Evolutionary conservation across 768 basidiomycete genomes (phyloP).

Genomic region (Mrakia frigida): DNA sequence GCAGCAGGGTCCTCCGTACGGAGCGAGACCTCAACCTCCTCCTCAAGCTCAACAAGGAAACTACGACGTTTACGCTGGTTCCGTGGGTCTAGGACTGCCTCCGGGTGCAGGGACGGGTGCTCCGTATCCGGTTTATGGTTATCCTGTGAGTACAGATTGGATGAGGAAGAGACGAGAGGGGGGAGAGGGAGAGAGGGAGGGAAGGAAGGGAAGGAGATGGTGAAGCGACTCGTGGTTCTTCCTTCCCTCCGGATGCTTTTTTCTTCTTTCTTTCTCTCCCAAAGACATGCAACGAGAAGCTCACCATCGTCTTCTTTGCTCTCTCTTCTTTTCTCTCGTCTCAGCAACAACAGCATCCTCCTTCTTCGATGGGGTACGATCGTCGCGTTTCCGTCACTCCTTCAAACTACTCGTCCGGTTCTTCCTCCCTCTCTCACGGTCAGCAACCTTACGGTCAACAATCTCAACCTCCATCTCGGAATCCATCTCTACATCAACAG

Average conservation of each 20-base stretch:
- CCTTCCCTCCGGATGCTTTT: not conserved
- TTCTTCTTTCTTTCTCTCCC: not conserved
- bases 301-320: not conserved
- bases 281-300: not conserved
- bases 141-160: constrained; percentile 10
- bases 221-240: not conserved
- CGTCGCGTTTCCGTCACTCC: constrained; percentile 21
- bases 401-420: constrained; percentile 9
- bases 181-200: not conserved
- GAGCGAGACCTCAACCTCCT: not conserved
- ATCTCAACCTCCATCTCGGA: not conserved
- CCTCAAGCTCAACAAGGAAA: not conserved
- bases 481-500: not conserved
- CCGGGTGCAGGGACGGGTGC: constrained; percentile 4
- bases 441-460: constrained; percentile 18
- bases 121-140: constrained; percentile 11
- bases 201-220: not conserved
- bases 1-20: not conserved
- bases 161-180: not conserved
- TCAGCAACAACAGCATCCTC: constrained; percentile 6
- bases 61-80: constrained; percentile 24
- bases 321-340: not conserved
- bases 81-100: constrained; percentile 9
- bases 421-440: not conserved
- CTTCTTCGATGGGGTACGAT: constrained; percentile 9